phyloP scores from a whole-genome alignment of 176 grass and related monocot species.

The Aegilops bicornis region DNA sequence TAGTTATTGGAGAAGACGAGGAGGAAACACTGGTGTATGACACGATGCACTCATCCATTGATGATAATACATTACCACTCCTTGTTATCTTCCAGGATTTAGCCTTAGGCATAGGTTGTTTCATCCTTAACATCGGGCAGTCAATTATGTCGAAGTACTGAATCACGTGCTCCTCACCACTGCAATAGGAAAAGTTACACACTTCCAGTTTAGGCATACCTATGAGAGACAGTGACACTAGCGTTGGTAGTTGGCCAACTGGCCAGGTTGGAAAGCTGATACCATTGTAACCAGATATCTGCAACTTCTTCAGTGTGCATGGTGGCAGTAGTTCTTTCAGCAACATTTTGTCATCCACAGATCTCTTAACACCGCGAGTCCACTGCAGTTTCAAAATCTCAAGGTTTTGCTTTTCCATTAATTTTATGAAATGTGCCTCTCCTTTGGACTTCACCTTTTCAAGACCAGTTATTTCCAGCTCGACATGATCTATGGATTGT shows the following conservation, averaged over 20 bases:
- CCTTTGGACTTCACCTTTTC: not conserved
- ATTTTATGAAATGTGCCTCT: not conserved
- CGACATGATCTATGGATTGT: not conserved
- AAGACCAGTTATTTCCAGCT: not conserved
- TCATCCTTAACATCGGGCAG: conserved; percentile 13
- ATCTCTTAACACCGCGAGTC: not conserved
- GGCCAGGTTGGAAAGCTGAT: not conserved
- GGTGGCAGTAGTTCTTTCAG: not conserved
- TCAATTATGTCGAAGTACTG: rapidly evolving
- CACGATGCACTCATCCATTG: not conserved
- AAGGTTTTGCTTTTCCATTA: not conserved
- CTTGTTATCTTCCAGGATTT: not conserved
- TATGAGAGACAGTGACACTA: not conserved
- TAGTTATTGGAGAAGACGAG: not conserved
- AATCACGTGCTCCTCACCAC: not conserved
- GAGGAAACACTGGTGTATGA: not conserved
- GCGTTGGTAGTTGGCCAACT: not conserved
- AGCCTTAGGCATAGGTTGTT: not conserved
- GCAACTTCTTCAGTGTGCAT: not conserved
- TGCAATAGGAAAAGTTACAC: not conserved
- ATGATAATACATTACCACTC: not conserved
- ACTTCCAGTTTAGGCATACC: not conserved
- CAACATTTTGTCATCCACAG: not conserved
- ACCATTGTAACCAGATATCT: not conserved
- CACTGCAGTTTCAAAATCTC: not conserved